Conservation (phyloP, 1,284 basidiomycete species). For the Irpex rosettiformis region DNA sequence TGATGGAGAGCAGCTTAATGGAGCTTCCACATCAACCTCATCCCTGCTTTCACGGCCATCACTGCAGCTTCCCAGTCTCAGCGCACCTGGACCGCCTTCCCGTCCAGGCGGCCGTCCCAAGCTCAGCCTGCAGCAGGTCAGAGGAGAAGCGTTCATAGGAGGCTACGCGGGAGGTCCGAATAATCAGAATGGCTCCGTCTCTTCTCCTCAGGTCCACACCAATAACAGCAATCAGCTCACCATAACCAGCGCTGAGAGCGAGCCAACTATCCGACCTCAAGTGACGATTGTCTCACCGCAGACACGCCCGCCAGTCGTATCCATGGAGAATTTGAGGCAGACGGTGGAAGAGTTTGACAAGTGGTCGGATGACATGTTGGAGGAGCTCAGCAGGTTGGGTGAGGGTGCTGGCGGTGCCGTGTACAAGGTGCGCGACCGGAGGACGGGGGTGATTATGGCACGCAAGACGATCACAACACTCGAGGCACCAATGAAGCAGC, state of each 20-base stretch:
- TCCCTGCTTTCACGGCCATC: slow-evolving; percentile 24
- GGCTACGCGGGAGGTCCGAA: slow-evolving; percentile 30
- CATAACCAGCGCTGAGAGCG: slow-evolving; percentile 29
- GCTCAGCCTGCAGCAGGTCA: slow-evolving; percentile 27
- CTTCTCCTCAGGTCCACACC: slow-evolving; percentile 26
- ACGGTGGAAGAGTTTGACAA: slow-evolving; percentile 37
- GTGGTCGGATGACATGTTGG: slow-evolving; percentile 71
- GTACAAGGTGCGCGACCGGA: slow-evolving; percentile 82
- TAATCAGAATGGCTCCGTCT: slow-evolving; percentile 25
- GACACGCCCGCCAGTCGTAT: slow-evolving; percentile 23
- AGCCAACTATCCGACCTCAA: slow-evolving; percentile 53
- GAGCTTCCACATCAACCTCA: slow-evolving; percentile 26
- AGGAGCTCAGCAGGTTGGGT: slow-evolving; percentile 75
- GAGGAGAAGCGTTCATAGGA: slow-evolving; percentile 25
- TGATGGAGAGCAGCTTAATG: slow-evolving; percentile 17
- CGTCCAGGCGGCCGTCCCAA: slow-evolving; percentile 18
- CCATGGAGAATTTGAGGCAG: slow-evolving; percentile 31
- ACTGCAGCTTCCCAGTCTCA: slow-evolving; percentile 20
- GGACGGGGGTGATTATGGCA: slow-evolving; percentile 80
- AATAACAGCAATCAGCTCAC: not conserved
- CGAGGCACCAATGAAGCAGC: slow-evolving; percentile 90
- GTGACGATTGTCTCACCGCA: slow-evolving; percentile 28
- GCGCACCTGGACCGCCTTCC: slow-evolving; percentile 17
- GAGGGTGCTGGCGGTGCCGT: slow-evolving; percentile 97
- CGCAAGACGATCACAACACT: slow-evolving; percentile 96